A percentile compares a stretch with the other conserved stretches of the same genome.
These are phyloP conservation scores for Colletotrichum euphorbiae DNA, from an alignment of 2,329 filamentous ascomycete species.

Conservation along the genomic window DNA sequence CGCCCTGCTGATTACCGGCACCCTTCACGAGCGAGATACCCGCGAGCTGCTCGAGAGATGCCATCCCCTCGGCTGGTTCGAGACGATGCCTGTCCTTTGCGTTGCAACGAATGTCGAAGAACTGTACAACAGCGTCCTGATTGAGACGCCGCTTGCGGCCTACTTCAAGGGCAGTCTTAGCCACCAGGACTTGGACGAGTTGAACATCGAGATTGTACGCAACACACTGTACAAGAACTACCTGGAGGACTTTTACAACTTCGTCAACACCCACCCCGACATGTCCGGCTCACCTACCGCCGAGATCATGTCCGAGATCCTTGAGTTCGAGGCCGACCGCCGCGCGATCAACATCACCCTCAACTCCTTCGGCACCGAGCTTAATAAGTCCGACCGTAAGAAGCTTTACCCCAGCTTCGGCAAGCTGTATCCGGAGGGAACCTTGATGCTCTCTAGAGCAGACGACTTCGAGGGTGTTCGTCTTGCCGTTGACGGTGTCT, in stretches of 20 bases:
- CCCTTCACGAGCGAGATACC: conserved; percentile 96
- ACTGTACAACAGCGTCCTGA: conserved; percentile 96
- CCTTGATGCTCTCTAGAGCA: conserved; percentile 91
- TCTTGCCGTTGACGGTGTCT: conserved; percentile 90
- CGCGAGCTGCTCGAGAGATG: conserved; percentile 94
- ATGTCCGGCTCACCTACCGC: conserved; percentile 89
- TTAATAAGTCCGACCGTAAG: conserved; percentile 91
- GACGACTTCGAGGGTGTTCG: conserved; percentile 95
- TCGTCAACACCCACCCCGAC: conserved; percentile 90
- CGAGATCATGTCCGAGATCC: conserved; percentile 94
- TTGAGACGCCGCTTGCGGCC: conserved; percentile 93
- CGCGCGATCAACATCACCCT: conserved; percentile 99
- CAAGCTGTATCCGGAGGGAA: conserved; percentile 91
- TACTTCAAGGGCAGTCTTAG: conserved; percentile 98
- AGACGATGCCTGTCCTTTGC: conserved; percentile 97
- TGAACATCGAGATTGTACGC: conserved; percentile 99
- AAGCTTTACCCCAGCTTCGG: conserved; percentile 97
- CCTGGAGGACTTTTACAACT: conserved; percentile 95
- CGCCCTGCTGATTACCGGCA: conserved; percentile 96
- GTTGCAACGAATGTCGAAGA: conserved; percentile 99
- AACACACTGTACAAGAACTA: conserved; percentile 99
- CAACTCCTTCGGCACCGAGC: conserved; percentile 97
- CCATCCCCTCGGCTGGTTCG: conserved; percentile 97
- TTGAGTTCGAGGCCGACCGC: conserved; percentile 96
- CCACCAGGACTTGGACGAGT: conserved; percentile 96